Percentiles rank a stretch among this genome's conserved stretches.
These are phyloP conservation scores for Chaetomium fimeti DNA, from an alignment of 495 filamentous ascomycete species.

Conservation along the genomic window DNA sequence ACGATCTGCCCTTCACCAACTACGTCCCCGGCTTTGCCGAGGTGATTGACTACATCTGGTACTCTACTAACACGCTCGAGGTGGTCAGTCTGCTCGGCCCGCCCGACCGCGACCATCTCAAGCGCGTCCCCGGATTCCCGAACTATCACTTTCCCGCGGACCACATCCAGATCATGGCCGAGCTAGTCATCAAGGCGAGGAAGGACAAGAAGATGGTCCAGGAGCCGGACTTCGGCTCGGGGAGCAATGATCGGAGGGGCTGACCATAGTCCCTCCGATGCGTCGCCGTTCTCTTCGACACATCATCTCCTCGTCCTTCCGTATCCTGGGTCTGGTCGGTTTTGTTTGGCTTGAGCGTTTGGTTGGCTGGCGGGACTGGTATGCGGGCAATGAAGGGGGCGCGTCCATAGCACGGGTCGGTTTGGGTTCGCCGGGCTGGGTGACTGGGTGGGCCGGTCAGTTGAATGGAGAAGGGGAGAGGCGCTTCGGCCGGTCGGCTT, in stretches of 20 bases:
- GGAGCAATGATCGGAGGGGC: slow-evolving; percentile 28
- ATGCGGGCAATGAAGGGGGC: slow-evolving; percentile 1
- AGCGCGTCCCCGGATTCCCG: slow-evolving; percentile 88
- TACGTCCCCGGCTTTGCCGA: slow-evolving; percentile 89
- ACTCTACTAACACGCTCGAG: slow-evolving; percentile 85
- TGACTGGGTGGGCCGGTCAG: background rate
- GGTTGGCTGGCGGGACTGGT: slow-evolving; percentile 8
- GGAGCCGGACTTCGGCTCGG: slow-evolving; percentile 38
- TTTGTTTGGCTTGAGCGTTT: slow-evolving; percentile 12
- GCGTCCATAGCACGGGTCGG: slow-evolving; percentile 4
- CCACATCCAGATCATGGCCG: slow-evolving; percentile 86
- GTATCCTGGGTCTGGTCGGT: background rate
- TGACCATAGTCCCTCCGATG: slow-evolving; percentile 15
- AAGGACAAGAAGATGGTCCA: slow-evolving; percentile 72
- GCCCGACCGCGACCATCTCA: slow-evolving; percentile 86
- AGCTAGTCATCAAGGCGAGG: slow-evolving; percentile 82
- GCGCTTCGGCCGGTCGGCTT: background rate
- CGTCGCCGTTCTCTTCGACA: background rate
- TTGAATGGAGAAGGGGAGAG: background rate
- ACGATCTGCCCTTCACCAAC: slow-evolving; percentile 75
- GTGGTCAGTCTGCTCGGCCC: slow-evolving; percentile 84
- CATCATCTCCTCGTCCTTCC: slow-evolving; percentile 8
- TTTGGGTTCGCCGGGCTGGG: slow-evolving; percentile 9
- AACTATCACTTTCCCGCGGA: slow-evolving; percentile 98
- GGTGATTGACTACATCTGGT: slow-evolving; percentile 97